Conservation (phyloP, 768 basidiomycete species). For the Sarcodon sp. region DNA sequence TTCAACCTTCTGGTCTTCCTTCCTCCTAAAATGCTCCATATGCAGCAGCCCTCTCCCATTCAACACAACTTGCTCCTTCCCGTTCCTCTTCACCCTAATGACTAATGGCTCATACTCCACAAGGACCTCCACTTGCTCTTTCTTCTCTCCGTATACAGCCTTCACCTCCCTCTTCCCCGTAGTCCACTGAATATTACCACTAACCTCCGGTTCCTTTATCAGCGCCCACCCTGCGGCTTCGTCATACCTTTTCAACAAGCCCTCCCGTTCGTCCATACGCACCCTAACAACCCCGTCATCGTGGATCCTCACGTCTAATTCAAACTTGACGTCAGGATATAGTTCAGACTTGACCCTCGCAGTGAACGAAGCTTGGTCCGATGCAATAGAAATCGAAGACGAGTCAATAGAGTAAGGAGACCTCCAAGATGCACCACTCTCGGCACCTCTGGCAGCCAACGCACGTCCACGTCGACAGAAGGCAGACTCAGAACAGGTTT, state of each 20-base stretch:
- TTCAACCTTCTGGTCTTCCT: slow-evolving; percentile 18
- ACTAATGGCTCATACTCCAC: slow-evolving; percentile 69
- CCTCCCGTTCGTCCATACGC: slow-evolving; percentile 80
- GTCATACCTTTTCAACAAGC: slow-evolving; percentile 76
- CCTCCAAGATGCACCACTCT: slow-evolving; percentile 45
- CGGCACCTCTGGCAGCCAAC: slow-evolving; percentile 59
- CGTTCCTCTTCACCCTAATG: slow-evolving; percentile 57
- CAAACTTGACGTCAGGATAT: slow-evolving; percentile 76
- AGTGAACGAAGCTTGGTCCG: slow-evolving; percentile 48
- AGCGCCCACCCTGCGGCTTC: slow-evolving; percentile 89
- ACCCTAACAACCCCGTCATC: slow-evolving; percentile 85
- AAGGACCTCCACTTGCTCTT: slow-evolving; percentile 43
- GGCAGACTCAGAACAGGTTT: slow-evolving; percentile 86
- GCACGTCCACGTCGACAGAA: slow-evolving; percentile 91
- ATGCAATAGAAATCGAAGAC: slow-evolving; percentile 34
- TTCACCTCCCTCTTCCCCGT: slow-evolving; percentile 51
- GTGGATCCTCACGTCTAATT: slow-evolving; percentile 73
- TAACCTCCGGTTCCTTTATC: slow-evolving; percentile 54
- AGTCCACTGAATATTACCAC: slow-evolving; percentile 48
- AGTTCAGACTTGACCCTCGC: slow-evolving; percentile 70
- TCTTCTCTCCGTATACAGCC: slow-evolving; percentile 52
- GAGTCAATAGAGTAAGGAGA: slow-evolving; percentile 80
- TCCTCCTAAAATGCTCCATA: slow-evolving; percentile 93
- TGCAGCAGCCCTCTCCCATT: slow-evolving; percentile 87
- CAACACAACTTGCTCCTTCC: slow-evolving; percentile 75